Conservation (phyloP, 139 green algal species). For the Trebouxia sp. region DNA sequence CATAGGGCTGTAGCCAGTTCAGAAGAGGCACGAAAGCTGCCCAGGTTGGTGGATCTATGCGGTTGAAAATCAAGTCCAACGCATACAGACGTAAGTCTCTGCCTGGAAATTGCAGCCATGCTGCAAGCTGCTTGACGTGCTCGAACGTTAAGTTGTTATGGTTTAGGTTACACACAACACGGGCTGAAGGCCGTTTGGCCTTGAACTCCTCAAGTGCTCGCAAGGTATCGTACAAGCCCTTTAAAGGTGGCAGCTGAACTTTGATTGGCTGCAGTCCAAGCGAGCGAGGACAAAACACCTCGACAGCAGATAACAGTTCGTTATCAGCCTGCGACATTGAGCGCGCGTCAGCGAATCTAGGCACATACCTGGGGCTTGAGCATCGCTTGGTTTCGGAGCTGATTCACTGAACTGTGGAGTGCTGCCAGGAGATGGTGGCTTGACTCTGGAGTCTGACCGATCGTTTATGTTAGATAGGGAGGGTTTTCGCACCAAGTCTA, state of each 20-base stretch:
- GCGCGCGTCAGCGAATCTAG: too few species aligned
- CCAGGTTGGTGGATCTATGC: background rate
- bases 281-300: conserved; percentile 12
- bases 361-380: too few species aligned
- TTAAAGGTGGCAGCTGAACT: conserved; percentile 11
- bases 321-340: too few species aligned
- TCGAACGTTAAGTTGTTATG: conserved; percentile 3
- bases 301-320: background rate
- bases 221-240: conserved; percentile 14
- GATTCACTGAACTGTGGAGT: too few species aligned
- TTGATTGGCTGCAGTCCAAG: background rate
- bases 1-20: background rate
- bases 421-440: too few species aligned
- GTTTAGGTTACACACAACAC: background rate
- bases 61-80: conserved; percentile 10
- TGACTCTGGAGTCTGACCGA: too few species aligned
- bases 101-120: background rate
- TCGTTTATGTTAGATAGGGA: too few species aligned
- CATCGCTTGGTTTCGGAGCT: too few species aligned
- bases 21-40: background rate
- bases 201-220: conserved; percentile 8
- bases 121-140: background rate
- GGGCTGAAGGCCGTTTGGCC: too few species aligned
- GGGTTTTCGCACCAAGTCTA: too few species aligned
- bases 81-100: background rate